phyloP scores from a whole-genome alignment of 2,329 filamentous ascomycete genomes.

The Talaromyces marneffei region DNA sequence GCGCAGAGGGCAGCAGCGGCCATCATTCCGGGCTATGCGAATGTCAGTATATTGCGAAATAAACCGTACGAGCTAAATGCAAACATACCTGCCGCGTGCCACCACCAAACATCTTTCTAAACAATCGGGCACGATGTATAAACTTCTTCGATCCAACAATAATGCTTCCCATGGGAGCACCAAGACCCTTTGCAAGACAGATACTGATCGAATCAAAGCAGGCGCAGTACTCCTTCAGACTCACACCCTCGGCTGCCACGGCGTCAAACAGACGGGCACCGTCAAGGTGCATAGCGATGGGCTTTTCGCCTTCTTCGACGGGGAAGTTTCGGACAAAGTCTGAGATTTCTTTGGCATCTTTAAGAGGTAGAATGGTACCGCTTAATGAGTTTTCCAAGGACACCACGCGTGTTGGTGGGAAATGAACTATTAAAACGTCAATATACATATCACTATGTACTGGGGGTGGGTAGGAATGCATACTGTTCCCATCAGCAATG shows the following conservation, averaged over 20 bases:
- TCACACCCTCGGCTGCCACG: conserved; percentile 21
- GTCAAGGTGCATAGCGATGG: conserved; percentile 28
- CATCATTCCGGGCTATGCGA: conserved; percentile 25
- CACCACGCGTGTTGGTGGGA: conserved; percentile 27
- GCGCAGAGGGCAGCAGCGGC: conserved; percentile 23
- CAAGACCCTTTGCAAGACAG: conserved; percentile 30
- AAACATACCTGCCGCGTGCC: conserved; percentile 25
- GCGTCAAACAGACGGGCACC: conserved; percentile 29
- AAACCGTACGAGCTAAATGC: no score
- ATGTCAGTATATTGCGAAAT: background rate
- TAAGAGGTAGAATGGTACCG: conserved; percentile 25
- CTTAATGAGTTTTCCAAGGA: conserved; percentile 27
- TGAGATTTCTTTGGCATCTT: conserved; percentile 26
- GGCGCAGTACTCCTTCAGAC: conserved; percentile 25
- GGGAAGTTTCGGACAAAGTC: conserved; percentile 23
- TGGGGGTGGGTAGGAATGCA: background rate
- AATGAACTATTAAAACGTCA: conserved; percentile 19
- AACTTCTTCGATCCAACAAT: conserved; percentile 24
- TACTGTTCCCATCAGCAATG: conserved; percentile 24
- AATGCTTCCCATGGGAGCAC: conserved; percentile 30
- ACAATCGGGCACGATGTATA: conserved; percentile 27
- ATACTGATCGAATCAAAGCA: conserved; percentile 31
- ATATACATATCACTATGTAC: background rate
- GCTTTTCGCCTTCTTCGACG: conserved; percentile 20
- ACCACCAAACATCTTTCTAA: conserved; percentile 30